A percentile compares a stretch with the other conserved stretches of the same genome.
Evolutionary conservation across 805 yeast genomes (phyloP).

Genomic region (Ogataea saltuana): DNA sequence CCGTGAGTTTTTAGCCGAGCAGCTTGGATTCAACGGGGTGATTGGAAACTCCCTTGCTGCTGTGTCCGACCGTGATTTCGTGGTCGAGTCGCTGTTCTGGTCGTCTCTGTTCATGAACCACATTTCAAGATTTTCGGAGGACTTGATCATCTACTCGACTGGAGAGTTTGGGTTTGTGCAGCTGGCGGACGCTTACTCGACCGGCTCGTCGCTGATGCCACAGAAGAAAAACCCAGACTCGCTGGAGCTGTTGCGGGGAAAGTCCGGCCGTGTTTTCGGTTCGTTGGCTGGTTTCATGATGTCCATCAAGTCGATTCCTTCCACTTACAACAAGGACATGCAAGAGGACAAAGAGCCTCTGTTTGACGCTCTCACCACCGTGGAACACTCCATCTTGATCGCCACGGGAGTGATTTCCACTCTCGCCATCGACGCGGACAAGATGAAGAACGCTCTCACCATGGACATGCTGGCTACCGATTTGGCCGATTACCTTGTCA

Average conservation of each 20-base stretch:
- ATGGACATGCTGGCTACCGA: conserved; percentile 99
- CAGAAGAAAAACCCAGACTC: conserved; percentile 99
- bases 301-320: conserved; percentile 96
- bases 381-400: conserved; percentile 89
- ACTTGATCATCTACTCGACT: conserved; percentile 90
- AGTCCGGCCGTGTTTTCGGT: conserved; percentile 96
- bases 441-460: conserved; percentile 85
- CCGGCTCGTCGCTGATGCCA: conserved; percentile 98
- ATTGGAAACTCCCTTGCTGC: conserved; percentile 97
- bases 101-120: conserved; percentile 93
- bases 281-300: conserved; percentile 92
- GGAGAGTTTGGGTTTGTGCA: conserved; percentile 96
- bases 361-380: conserved; percentile 86
- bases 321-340: conserved; percentile 96
- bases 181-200: conserved; percentile 95
- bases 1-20: conserved; percentile 81
- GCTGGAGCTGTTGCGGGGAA: conserved; percentile 91
- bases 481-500: conserved; percentile 93
- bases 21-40: conserved; percentile 77
- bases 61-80: conserved; percentile 96
- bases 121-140: conserved; percentile 91
- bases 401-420: conserved; percentile 97
- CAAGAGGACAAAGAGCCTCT: conserved; percentile 99
- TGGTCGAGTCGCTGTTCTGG: conserved; percentile 96
- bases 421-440: conserved; percentile 64